Conservation (phyloP, 441 rosid species). For the Aleurites moluccanus region DNA sequence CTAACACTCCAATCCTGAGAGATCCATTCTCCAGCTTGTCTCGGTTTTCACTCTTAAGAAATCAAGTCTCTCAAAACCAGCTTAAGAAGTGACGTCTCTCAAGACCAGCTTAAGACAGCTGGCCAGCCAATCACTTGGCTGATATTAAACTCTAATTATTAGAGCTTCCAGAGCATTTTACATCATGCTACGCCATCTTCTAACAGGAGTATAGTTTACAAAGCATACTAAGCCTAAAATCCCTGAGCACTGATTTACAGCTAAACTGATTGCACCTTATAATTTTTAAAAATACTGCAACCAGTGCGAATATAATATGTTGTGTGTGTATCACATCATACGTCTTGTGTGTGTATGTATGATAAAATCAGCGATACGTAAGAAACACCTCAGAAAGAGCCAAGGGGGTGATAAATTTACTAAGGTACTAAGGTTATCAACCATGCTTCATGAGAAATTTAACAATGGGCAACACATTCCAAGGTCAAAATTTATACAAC, state of each 20-base stretch:
- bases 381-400: background rate
- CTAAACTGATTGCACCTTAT: background rate
- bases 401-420: background rate
- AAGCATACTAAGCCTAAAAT: background rate
- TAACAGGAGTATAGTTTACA: background rate
- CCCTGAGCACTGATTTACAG: background rate
- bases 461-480: background rate
- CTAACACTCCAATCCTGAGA: background rate
- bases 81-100: background rate
- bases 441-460: background rate
- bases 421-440: background rate
- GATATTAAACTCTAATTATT: background rate
- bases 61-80: background rate
- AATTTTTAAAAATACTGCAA: background rate
- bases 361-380: background rate
- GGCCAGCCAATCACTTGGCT: background rate
- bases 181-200: background rate
- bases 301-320: background rate
- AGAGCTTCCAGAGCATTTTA: background rate
- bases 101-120: background rate
- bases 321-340: background rate
- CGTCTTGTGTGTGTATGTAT: background rate
- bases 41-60: background rate
- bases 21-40: background rate
- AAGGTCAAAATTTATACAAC: background rate